Percentiles rank a stretch among this genome's conserved stretches.
phyloP scores from a whole-genome alignment of 208 protist species.

The Entamoeba moshkovskii region DNA sequence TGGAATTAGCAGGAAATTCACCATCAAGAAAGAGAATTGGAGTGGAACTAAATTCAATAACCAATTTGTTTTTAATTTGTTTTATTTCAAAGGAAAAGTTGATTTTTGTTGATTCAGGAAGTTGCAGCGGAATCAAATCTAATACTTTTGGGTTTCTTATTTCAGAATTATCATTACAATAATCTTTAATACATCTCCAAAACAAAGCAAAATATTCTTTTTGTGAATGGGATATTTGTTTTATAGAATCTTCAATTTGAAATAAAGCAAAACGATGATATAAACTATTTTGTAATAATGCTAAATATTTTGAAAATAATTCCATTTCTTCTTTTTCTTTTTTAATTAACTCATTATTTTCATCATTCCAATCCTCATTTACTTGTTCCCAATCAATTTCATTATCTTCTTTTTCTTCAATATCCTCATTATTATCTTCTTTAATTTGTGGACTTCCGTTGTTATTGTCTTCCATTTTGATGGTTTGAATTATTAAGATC shows the following conservation, averaged over 20 bases:
- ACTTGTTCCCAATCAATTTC: background rate
- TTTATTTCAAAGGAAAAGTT: background rate
- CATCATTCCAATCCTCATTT: background rate
- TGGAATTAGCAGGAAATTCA: background rate
- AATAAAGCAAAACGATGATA: background rate
- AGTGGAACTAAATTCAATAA: background rate
- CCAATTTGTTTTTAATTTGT: background rate
- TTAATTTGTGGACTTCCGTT: too few species aligned
- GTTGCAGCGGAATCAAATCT: background rate
- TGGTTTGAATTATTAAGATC: too few species aligned
- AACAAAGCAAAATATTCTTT: background rate
- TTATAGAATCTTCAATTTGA: background rate
- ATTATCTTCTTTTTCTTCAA: background rate
- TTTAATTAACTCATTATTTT: background rate
- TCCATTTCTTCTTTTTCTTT: background rate
- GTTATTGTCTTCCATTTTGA: too few species aligned
- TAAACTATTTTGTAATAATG: background rate
- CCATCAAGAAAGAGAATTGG: background rate
- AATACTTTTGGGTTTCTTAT: background rate
- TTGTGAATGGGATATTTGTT: background rate
- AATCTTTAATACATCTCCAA: background rate
- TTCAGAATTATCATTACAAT: background rate
- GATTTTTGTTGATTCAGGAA: background rate
- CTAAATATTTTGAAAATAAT: background rate
- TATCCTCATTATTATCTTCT: too few species aligned